Evolutionary conservation across 2,329 filamentous ascomycete genomes (phyloP).

Genomic region (Colletotrichum neosansevieriae): DNA sequence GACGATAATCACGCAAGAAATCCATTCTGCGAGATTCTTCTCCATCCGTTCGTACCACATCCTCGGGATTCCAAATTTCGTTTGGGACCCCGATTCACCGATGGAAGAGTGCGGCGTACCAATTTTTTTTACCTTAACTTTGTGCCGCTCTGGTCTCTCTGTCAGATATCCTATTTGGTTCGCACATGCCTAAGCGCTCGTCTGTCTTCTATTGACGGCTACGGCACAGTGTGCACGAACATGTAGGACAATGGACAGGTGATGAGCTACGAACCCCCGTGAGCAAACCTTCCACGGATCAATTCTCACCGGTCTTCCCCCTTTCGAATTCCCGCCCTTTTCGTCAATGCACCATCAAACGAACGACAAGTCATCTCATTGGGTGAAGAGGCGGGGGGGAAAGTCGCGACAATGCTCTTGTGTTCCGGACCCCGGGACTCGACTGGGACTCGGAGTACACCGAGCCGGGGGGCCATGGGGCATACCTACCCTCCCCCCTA

Average conservation of each 20-base stretch:
- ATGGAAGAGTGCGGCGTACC: constrained; percentile 2
- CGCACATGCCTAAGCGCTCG: not conserved
- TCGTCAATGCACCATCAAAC: constrained; percentile 18
- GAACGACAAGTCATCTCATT: constrained; percentile 7
- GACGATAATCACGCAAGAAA: constrained; percentile 32
- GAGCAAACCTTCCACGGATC: constrained; percentile 16
- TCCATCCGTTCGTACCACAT: constrained; percentile 39
- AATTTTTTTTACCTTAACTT: not conserved
- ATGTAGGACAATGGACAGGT: not conserved
- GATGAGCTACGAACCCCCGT: not conserved
- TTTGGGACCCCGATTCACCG: not conserved
- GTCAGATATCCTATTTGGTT: not conserved
- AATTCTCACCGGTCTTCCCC: not conserved
- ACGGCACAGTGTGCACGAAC: not conserved
- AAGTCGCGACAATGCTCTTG: too few species aligned
- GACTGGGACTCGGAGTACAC: constrained; percentile 13
- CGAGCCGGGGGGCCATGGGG: constrained; percentile 23
- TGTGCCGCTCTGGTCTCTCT: not conserved
- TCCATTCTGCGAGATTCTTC: constrained; percentile 6
- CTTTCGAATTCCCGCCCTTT: not conserved
- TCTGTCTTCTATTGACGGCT: not conserved
- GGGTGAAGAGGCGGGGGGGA: not conserved
- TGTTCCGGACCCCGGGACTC: not conserved
- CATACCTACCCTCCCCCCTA: not conserved
- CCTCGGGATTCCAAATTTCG: constrained; percentile 35